A percentile compares a stretch with the other conserved stretches of the same genome.
These are phyloP conservation scores for Sextonia rubra DNA, from an alignment of 164 flowering plant species.

Conservation along the genomic window DNA sequence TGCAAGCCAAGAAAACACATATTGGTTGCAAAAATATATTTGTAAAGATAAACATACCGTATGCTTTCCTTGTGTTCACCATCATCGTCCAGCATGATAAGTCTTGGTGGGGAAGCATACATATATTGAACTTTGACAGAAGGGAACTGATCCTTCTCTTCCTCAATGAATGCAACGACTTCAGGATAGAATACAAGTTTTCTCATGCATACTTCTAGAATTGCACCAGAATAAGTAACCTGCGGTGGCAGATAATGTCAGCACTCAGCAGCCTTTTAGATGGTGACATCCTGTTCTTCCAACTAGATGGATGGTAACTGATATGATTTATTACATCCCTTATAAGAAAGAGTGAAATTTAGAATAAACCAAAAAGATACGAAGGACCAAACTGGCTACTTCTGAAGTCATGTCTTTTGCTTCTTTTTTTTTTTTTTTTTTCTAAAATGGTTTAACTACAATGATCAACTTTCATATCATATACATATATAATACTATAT, in stretches of 20 bases:
- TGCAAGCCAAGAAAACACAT: not conserved
- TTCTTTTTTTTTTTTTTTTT: no score
- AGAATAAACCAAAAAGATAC: not conserved
- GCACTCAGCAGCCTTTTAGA: not conserved
- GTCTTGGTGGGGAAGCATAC: constrained; percentile 83
- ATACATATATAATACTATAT: no score
- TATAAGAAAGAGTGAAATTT: not conserved
- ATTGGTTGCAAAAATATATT: not conserved
- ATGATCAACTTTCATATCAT: not conserved
- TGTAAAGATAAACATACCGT: constrained; percentile 39
- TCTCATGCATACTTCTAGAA: constrained; percentile 88
- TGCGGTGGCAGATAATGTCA: constrained; percentile 24
- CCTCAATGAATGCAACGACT: constrained; percentile 81
- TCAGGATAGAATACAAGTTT: constrained; percentile 93
- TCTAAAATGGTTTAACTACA: not conserved
- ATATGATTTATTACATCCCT: not conserved
- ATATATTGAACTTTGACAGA: constrained; percentile 62
- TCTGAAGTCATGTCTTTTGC: not conserved
- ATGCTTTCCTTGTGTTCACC: constrained; percentile 71
- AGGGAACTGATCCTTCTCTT: constrained; percentile 78
- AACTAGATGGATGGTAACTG: not conserved
- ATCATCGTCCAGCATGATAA: constrained; percentile 73
- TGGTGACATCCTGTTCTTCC: not conserved
- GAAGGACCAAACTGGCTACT: not conserved
- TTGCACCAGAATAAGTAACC: constrained; percentile 73